Evolutionary conservation across 257 asterid genomes (phyloP).

Genomic region (Solanum chiquidenum): DNA sequence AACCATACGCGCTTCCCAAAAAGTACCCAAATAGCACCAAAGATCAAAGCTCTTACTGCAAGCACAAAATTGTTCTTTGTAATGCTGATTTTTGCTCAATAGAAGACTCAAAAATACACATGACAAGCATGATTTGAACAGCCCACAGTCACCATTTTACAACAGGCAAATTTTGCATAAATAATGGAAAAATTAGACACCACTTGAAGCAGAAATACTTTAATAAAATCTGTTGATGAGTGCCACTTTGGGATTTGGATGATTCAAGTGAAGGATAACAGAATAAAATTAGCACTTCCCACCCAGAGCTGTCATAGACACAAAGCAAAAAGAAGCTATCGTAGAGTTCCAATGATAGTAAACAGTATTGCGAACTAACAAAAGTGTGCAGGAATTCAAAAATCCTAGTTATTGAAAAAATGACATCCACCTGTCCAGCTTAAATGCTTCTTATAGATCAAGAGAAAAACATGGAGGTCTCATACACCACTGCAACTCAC

Average conservation of each 20-base stretch:
- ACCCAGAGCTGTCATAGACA: neutral
- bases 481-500: neutral
- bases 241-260: neutral
- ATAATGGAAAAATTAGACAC: neutral
- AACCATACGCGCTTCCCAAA: slow-evolving; percentile 93
- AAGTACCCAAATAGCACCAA: slow-evolving; percentile 67
- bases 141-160: neutral
- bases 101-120: neutral
- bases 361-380: neutral
- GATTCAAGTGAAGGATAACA: neutral
- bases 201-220: neutral
- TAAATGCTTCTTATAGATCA: neutral
- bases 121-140: neutral
- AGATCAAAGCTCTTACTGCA: slow-evolving; percentile 80
- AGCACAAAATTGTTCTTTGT: neutral
- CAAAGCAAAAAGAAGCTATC: neutral
- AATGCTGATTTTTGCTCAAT: neutral
- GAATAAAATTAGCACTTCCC: neutral
- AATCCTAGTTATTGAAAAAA: neutral
- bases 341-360: neutral
- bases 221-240: neutral
- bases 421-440: neutral
- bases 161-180: neutral
- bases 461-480: neutral
- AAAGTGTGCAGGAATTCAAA: neutral